Percentiles rank a stretch among this genome's conserved stretches.
These are phyloP conservation scores for Fusarium sp. DNA, from an alignment of 2,329 filamentous ascomycete genomes.

Conservation along the genomic window DNA sequence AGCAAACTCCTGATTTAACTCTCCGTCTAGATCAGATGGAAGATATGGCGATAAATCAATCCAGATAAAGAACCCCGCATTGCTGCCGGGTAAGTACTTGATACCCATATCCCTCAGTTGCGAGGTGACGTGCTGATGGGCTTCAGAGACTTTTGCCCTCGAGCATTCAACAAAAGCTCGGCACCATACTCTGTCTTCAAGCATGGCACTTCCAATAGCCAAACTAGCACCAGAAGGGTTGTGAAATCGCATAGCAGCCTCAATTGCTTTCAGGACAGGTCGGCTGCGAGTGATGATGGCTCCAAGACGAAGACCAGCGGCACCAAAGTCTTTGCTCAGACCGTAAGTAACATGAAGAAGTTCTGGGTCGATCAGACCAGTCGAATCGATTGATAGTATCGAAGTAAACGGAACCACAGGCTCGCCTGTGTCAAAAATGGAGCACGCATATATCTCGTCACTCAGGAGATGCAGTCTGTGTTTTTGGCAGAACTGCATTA, in stretches of 20 bases:
- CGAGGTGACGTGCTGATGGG: conserved; percentile 53
- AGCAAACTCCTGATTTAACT: conserved; percentile 54
- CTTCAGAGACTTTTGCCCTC: conserved; percentile 51
- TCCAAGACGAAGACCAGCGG: conserved; percentile 63
- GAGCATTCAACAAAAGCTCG: conserved; percentile 56
- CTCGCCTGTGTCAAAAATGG: conserved; percentile 56
- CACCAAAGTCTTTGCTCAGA: conserved; percentile 63
- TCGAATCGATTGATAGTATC: conserved; percentile 57
- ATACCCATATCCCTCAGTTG: conserved; percentile 56
- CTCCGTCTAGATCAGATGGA: conserved; percentile 42
- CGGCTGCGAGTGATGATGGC: conserved; percentile 56
- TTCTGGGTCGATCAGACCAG: conserved; percentile 56
- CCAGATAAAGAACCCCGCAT: conserved; percentile 69
- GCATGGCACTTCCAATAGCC: conserved; percentile 55
- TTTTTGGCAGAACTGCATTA: conserved; percentile 62
- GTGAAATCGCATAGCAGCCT: conserved; percentile 57
- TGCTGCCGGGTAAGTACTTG: conserved; percentile 56
- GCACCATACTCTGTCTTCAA: conserved; percentile 59
- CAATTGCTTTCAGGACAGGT: conserved; percentile 50
- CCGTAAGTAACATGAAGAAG: conserved; percentile 63
- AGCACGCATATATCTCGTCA: conserved; percentile 69
- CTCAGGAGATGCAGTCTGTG: conserved; percentile 64
- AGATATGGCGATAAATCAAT: conserved; percentile 61
- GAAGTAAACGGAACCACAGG: conserved; percentile 57
- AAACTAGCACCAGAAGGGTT: conserved; percentile 59